Conservation (phyloP, 176 grass and related monocot species). For the Carex pumila region DNA sequence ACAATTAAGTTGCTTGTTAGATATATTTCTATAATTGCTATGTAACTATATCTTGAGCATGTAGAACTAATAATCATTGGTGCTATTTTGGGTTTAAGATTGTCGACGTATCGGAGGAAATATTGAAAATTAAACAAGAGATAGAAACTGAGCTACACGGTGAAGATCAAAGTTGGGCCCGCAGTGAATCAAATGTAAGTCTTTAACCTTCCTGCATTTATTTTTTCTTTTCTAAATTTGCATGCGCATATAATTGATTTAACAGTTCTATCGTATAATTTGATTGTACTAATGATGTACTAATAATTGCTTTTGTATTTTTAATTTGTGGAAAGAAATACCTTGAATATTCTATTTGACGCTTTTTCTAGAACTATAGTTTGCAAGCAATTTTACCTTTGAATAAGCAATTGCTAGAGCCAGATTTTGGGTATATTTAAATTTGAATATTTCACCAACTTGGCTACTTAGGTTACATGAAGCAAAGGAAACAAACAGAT, state of each 20-base stretch:
- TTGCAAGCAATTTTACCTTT: neutral
- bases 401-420: neutral
- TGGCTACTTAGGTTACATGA: neutral
- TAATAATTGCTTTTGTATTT: neutral
- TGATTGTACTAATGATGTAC: neutral
- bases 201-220: neutral
- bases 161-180: slow-evolving; percentile 82
- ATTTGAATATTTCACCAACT: neutral
- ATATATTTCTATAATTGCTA: neutral
- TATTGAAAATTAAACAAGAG: slow-evolving; percentile 83
- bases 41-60: neutral
- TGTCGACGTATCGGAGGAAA: slow-evolving; percentile 56
- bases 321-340: neutral
- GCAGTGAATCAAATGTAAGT: slow-evolving; percentile 59
- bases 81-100: slow-evolving; percentile 31
- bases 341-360: neutral
- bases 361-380: neutral
- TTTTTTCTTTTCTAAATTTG: slow-evolving; percentile 10
- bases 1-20: neutral
- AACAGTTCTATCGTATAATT: neutral
- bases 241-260: neutral
- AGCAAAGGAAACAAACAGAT: neutral
- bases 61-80: neutral
- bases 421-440: neutral
- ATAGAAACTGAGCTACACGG: slow-evolving; percentile 76